Percentiles rank a stretch among this genome's conserved stretches.
Evolutionary conservation across 345 rosid species (phyloP).

Genomic region (Arabidopsis suecica): DNA sequence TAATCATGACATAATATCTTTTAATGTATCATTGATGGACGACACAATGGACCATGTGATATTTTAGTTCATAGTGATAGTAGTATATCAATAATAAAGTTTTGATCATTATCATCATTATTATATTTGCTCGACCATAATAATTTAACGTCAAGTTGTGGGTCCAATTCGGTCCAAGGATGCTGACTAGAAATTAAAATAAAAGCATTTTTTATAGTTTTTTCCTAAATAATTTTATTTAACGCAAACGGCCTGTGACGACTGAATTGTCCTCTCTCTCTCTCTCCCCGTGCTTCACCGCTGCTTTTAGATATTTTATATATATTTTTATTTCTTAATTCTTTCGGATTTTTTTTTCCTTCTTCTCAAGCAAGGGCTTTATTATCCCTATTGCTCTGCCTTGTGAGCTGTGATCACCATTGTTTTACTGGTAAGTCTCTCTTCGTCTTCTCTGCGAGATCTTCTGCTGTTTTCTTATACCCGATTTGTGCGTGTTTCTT

Average conservation of each 20-base stretch:
- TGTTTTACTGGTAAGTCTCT: conserved; percentile 34
- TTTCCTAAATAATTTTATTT: not conserved
- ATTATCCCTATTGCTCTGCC: conserved; percentile 28
- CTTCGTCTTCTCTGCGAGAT: conserved; percentile 14
- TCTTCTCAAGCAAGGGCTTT: not conserved
- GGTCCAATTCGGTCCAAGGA: conserved; percentile 37
- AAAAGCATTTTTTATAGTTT: not conserved
- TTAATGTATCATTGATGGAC: conserved; percentile 13
- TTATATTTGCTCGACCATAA: not conserved
- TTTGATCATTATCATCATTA: not conserved
- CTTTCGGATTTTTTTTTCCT: not conserved
- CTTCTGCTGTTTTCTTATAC: conserved; percentile 8
- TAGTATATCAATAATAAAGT: too few relatives aligned
- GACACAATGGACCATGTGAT: conserved; percentile 43
- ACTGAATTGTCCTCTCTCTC: conserved; percentile 22
- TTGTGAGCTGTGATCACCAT: conserved; percentile 39
- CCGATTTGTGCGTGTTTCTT: not conserved
- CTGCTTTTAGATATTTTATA: conserved; percentile 12
- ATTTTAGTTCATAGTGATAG: not conserved
- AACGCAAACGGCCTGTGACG: conserved; percentile 40
- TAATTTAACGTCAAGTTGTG: conserved; percentile 30
- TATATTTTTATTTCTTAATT: not conserved
- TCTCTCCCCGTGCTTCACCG: conserved; percentile 47
- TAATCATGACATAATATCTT: not conserved
- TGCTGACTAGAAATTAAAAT: conserved; percentile 21